These are phyloP conservation scores for Pleoardoris graminearum DNA, from an alignment of 2,329 filamentous ascomycete species.

Conservation along the genomic window DNA sequence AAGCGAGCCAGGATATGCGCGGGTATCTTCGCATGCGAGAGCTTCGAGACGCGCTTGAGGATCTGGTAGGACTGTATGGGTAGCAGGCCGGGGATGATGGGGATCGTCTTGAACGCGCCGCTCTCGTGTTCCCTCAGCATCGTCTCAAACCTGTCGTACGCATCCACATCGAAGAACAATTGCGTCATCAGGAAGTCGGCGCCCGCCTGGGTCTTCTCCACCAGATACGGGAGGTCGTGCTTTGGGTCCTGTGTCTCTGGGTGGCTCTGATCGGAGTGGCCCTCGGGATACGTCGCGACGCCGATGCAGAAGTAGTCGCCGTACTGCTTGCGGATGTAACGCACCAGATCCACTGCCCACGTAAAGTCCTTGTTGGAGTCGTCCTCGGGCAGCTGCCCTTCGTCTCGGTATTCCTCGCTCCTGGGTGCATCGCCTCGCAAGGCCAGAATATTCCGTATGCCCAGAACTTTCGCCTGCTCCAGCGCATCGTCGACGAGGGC, in stretches of 20 bases:
- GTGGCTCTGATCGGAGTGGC: slow-evolving; percentile 87
- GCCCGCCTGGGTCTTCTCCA: slow-evolving; percentile 88
- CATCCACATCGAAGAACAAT: slow-evolving; percentile 87
- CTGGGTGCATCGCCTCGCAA: slow-evolving; percentile 88
- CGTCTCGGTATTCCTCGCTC: slow-evolving; percentile 80
- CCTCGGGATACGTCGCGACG: slow-evolving; percentile 92
- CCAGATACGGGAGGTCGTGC: slow-evolving; percentile 79
- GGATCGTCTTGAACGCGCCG: slow-evolving; percentile 80
- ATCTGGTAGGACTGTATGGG: slow-evolving; percentile 98
- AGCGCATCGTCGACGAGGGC: slow-evolving; percentile 83
- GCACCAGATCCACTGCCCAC: slow-evolving; percentile 86
- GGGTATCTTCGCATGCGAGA: slow-evolving; percentile 87
- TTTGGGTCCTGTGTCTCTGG: slow-evolving; percentile 71
- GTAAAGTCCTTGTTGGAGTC: slow-evolving; percentile 76
- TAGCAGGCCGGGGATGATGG: slow-evolving; percentile 94
- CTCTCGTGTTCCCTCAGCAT: slow-evolving; percentile 78
- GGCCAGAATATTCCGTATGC: slow-evolving; percentile 91
- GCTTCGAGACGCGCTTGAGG: slow-evolving; percentile 88
- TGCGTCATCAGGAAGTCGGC: slow-evolving; percentile 99
- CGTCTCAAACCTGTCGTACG: slow-evolving; percentile 79
- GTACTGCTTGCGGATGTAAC: slow-evolving; percentile 81
- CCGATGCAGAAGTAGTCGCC: slow-evolving; percentile 97
- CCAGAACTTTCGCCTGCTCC: slow-evolving; percentile 85
- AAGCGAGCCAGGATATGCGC: slow-evolving; percentile 69
- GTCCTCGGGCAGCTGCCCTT: slow-evolving; percentile 63